Evolutionary conservation across 2,329 filamentous ascomycete species (phyloP).

Genomic region (Alternaria arbusti): DNA sequence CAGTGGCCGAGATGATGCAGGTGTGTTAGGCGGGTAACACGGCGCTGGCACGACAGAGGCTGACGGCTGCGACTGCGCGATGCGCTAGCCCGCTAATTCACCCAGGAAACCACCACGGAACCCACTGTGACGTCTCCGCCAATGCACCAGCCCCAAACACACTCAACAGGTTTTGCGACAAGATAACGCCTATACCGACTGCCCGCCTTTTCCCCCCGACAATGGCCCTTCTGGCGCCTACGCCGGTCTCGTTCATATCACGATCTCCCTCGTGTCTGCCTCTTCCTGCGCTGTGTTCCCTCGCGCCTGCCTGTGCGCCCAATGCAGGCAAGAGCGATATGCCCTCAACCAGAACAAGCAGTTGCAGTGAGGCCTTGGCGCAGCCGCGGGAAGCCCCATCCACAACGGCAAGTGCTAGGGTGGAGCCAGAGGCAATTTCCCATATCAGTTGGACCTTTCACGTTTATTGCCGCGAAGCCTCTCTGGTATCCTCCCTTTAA

Average conservation of each 20-base stretch:
- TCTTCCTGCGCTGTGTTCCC: slow-evolving; percentile 1
- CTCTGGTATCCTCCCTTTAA: background rate
- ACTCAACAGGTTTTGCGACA: slow-evolving; percentile 14
- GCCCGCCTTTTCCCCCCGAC: background rate
- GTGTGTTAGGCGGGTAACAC: slow-evolving; percentile 12
- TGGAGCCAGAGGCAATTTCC: slow-evolving; percentile 2
- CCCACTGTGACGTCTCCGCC: slow-evolving; percentile 19
- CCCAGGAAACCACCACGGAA: slow-evolving; percentile 10
- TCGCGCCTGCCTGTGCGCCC: background rate
- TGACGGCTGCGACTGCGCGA: slow-evolving; percentile 14
- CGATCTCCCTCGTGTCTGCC: background rate
- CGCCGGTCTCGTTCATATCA: background rate
- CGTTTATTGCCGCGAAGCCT: background rate
- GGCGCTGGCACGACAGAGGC: slow-evolving; percentile 20
- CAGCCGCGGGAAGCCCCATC: slow-evolving; percentile 7
- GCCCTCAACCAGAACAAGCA: slow-evolving; percentile 9
- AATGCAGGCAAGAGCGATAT: background rate
- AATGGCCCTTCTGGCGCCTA: background rate
- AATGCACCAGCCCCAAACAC: slow-evolving; percentile 10
- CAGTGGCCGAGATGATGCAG: slow-evolving; percentile 1
- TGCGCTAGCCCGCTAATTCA: slow-evolving; percentile 11
- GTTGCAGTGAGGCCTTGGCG: slow-evolving; percentile 6
- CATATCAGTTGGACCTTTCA: background rate
- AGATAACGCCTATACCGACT: background rate
- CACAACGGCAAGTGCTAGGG: background rate